Evolutionary conservation across 345 rosid genomes (phyloP), one percentile per base, ranked within the genome.

Genomic region (Hevea brasiliensis): DNA sequence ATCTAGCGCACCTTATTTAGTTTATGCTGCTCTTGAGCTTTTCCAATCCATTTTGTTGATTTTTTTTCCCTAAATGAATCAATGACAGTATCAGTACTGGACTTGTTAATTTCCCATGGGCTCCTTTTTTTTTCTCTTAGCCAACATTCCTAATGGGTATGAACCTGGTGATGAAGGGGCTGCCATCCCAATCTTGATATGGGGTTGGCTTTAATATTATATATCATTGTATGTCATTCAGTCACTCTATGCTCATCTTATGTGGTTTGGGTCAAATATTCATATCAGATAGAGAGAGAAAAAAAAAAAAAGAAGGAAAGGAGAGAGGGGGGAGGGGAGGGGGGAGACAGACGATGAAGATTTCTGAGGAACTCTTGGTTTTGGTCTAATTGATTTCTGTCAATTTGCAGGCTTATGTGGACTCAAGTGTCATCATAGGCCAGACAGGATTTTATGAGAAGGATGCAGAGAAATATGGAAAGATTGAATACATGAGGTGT

Each of bases 371-470:
- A 6, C 56, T 6, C 23, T 57, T n/a, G n/a, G n/a, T n/a, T n/a
- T 55, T 56, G 29, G 8, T 7, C 40, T 70, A 8, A 51, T 48
- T 50, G 10, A 23, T 64, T 14, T 56, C 54, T 40, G 45, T 56
- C 17, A 51, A 45, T 57, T 58, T 77, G 75, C 88, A 95, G 98
- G 99, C 99, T 73, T 95, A 95, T 70, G 97, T 95, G 3, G 99
- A 95, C 81, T 92, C 97, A 15, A 86, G 99, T 75, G 99, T 95
- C 73, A 95, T 91, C 60, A 86, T 95, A 89, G 99, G 99, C 45
- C 98, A 91, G 83, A 91, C 99, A 4, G 96, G 93, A 35, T 85
- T 76, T 67, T 95, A 79, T 72, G 87, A 86, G 71, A 84, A 86
- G 64, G 92, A 91, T 61, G 77, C 75, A 27, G 88, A 86, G 61